Evolutionary conservation across 2,329 filamentous ascomycete species (phyloP), one percentile per base, ranked within the genome.

Genomic region (Aspergillus arachidicola): DNA sequence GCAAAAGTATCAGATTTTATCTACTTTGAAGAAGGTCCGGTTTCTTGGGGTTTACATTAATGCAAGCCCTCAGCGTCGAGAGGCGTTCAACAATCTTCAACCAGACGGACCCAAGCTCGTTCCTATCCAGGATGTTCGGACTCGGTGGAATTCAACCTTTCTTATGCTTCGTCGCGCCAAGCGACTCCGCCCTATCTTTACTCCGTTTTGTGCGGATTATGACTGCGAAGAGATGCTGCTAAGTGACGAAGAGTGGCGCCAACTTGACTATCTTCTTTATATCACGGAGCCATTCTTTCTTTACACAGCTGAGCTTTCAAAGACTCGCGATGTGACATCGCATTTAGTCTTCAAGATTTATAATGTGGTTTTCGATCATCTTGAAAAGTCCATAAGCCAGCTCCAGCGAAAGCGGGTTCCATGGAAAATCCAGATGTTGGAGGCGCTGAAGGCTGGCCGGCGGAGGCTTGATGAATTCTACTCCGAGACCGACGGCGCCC

Each of bases 91-190:
- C 21, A 57, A 61, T 14, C 60, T 68, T 36, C 55, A 69, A 16
- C 60, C 67, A 43, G 38, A 62, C 6, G 16, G 57, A 57, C 53
- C 12, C 43, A 58, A 56, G 53, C 59, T 68, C 38, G 43, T 68
- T 26, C 60, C 58, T 36, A 66, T 68, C 7, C 59, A 68, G 51
- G 64, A 68, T 64, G 57, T 69, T 11, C 9, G 38, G 34, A 69
- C 56, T 2, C 50, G 60, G n/a, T 69, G 58, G 64, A 69, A 69
- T 63, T 69, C 62, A 43, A 69, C 46, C 19, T 69, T 59, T 62
- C 38, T 67, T 26, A 69, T 69, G 59, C 67, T 69, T 32, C 30
- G 34, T 4, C 57, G 60, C 38, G 66, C 61, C 4, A 69, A 66
- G 45, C 23, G 41, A 45, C 19, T 45, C n/a, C 32, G 5, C 26